Base-by-base conservation (phyloP, 139 green algal genomes). In the Limnomonas spitsbergensis region DNA sequence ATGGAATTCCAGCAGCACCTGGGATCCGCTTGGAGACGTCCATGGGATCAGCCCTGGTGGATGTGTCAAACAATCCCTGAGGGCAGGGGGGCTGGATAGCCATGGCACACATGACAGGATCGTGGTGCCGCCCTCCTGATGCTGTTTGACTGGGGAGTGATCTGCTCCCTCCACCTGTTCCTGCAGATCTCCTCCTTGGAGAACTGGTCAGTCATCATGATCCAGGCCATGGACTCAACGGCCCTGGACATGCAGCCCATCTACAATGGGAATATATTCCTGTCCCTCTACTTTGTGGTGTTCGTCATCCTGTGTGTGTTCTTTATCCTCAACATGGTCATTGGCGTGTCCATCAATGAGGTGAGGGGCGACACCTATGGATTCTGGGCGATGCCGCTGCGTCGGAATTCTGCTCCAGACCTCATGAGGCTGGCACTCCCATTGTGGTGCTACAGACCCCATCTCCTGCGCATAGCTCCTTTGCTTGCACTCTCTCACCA, bases 201-300 rank as follows among this genome's bases (percentile, higher is more conserved):
- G 78, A 66, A 76, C 4, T 87, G 83, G 83, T 56, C 87, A 47
- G 82, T 87, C 69, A 84, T 91, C 37, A 92, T 94, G 85, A 88
- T 91, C 73, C 78, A 85, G 27, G 81, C 68, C 24, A 77, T 90
- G 31, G 88, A 92, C 73, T 75, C 81, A 2, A 80, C 79, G 0
- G 81, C 69, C 2, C 7, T 87, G 1, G 76, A 91, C 66, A 38
- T 85, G 73, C 87, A 92, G 81, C 90, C 90, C 4, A 35, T 83
- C 9, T 32, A 69, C 3, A 73, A 89, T 26, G 34, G 70, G 56
- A 91, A 89, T 54, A 74, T 73, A 0, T 66, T 81, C 61, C 74
- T 89, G 1, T 77, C 76, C 4, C n/a, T 93, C 53, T 93, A 90
- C 79, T 95, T 92, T 71, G 71, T 90, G 38, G 39, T 83, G 4